phyloP scores from a whole-genome alignment of 495 filamentous ascomycete genomes.

The Xylaria longipes region DNA sequence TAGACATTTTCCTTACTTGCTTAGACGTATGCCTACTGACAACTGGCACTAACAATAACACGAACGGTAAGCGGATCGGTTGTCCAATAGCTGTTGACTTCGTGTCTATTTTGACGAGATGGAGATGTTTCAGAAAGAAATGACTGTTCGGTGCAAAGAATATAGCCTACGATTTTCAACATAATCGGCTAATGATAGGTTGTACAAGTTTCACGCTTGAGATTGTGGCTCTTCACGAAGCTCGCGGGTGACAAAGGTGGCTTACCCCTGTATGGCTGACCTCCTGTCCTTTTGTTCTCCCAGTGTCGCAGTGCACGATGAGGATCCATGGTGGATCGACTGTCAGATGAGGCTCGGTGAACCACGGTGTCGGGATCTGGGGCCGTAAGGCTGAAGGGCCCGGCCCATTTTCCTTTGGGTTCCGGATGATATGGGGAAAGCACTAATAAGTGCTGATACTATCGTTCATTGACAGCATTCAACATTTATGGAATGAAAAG shows the following conservation, averaged over 20 bases:
- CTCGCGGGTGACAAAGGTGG: not conserved
- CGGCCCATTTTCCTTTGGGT: not conserved
- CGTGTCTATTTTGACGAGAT: constrained; percentile 20
- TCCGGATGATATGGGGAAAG: not conserved
- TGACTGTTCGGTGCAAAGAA: not conserved
- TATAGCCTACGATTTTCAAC: not conserved
- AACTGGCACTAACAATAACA: not conserved
- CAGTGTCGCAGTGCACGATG: not conserved
- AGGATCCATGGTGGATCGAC: not conserved
- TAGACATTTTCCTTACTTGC: not conserved
- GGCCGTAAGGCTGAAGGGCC: constrained; percentile 18
- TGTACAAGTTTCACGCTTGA: not conserved
- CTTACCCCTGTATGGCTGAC: not conserved
- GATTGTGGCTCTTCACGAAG: not conserved
- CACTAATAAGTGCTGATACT: not conserved
- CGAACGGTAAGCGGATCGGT: not conserved
- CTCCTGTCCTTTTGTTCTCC: not conserved
- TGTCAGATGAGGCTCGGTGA: constrained; percentile 1
- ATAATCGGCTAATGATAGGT: not conserved
- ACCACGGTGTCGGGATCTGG: not conserved
- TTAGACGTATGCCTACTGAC: not conserved
- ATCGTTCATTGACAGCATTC: not conserved
- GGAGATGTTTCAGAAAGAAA: not conserved
- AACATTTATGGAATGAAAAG: not conserved
- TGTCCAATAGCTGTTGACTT: constrained; percentile 20